phyloP scores from a whole-genome alignment of 2,329 filamentous ascomycete genomes.

The Tricladium varicosporioides region DNA sequence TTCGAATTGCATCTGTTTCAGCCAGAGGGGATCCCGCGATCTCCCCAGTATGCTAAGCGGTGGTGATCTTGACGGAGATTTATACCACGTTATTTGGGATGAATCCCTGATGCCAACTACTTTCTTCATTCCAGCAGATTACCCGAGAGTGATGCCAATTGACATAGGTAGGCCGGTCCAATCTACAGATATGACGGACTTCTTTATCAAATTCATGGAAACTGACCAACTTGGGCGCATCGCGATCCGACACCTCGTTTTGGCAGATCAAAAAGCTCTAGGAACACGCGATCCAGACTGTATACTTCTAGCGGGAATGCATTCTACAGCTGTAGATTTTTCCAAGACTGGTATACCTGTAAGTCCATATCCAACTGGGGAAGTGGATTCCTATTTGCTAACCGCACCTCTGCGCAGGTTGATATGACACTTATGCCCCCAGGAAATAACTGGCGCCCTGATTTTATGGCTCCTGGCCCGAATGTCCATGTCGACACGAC shows the following conservation, averaged over 20 bases:
- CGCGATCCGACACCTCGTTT: slow-evolving; percentile 59
- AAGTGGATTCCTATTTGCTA: too few relatives aligned
- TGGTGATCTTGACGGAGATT: slow-evolving; percentile 80
- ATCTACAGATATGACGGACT: slow-evolving; percentile 68
- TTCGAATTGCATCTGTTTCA: slow-evolving; percentile 77
- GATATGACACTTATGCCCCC: slow-evolving; percentile 24
- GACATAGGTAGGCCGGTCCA: slow-evolving; percentile 61
- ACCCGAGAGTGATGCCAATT: slow-evolving; percentile 55
- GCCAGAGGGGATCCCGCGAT: slow-evolving; percentile 66
- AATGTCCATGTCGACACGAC: slow-evolving; percentile 41
- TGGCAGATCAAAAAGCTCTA: slow-evolving; percentile 54
- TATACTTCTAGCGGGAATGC: slow-evolving; percentile 55
- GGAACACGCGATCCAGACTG: slow-evolving; percentile 48
- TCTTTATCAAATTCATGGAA: slow-evolving; percentile 77
- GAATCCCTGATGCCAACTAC: slow-evolving; percentile 42
- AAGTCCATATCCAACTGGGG: too few relatives aligned
- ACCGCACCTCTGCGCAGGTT: slow-evolving; percentile 18
- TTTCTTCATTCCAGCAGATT: slow-evolving; percentile 63
- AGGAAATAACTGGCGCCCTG: slow-evolving; percentile 40
- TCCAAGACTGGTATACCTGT: slow-evolving; percentile 70
- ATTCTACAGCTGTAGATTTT: slow-evolving; percentile 73
- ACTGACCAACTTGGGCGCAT: slow-evolving; percentile 66
- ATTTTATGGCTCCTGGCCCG: slow-evolving; percentile 52
- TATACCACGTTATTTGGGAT: slow-evolving; percentile 80
- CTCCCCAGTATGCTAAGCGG: slow-evolving; percentile 77